Evolutionary conservation across 805 yeast genomes (phyloP).

Genomic region (Debaryomyces tyrocola): DNA sequence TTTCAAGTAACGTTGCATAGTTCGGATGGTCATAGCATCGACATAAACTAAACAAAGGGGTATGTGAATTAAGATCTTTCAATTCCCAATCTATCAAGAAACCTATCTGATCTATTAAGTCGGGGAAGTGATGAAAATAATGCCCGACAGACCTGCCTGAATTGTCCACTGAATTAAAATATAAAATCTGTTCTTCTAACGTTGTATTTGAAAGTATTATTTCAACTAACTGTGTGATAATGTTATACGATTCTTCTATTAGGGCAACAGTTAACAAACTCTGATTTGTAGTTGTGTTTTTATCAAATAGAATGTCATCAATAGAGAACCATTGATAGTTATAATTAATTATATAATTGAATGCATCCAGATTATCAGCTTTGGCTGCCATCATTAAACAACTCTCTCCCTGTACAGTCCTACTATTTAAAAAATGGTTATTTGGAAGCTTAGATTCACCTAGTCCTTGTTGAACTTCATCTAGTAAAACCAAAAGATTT

Average conservation of each 20-base stretch:
- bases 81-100: slow-evolving; percentile 64
- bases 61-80: slow-evolving; percentile 65
- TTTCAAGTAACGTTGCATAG: slow-evolving; percentile 50
- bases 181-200: slow-evolving; percentile 44
- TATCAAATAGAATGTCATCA: slow-evolving; percentile 69
- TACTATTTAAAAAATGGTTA: slow-evolving; percentile 23
- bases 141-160: slow-evolving; percentile 70
- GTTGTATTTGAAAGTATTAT: slow-evolving; percentile 45
- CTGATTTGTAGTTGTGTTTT: slow-evolving; percentile 47
- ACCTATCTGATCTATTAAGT: slow-evolving; percentile 56
- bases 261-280: slow-evolving; percentile 64
- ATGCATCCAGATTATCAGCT: slow-evolving; percentile 43
- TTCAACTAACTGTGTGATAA: slow-evolving; percentile 44
- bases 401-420: slow-evolving; percentile 63
- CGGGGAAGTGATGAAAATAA: slow-evolving; percentile 58
- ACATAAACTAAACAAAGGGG: slow-evolving; percentile 75
- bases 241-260: slow-evolving; percentile 48
- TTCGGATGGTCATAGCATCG: slow-evolving; percentile 77
- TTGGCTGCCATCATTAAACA: slow-evolving; percentile 62
- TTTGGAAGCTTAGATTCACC: slow-evolving; percentile 13
- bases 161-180: slow-evolving; percentile 52
- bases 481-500: slow-evolving; percentile 15
- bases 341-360: slow-evolving; percentile 46
- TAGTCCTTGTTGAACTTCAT: slow-evolving; percentile 6
- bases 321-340: slow-evolving; percentile 52